Evolutionary conservation across 1,284 basidiomycete genomes (phyloP), one percentile per base, ranked within the genome.

Genomic region (Xanthoconium separans): DNA sequence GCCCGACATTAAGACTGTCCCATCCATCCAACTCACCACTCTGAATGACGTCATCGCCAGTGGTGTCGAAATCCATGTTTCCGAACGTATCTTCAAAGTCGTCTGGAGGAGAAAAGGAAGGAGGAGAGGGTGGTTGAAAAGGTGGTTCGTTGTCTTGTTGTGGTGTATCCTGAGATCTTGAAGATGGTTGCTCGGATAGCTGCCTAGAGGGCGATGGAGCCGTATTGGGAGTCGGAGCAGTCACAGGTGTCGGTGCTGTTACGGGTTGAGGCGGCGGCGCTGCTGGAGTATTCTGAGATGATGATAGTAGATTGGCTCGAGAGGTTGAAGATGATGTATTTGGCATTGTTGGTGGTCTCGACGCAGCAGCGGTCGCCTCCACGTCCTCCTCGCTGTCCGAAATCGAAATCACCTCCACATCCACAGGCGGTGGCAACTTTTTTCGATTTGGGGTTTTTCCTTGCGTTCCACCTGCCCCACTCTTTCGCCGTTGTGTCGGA

Each of bases 361-460:
- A 24, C 22, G 3, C 15, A 37, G 3, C 24, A 37, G 6, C 15
- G 13, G 44, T 36, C 18, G 42, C 18, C n/a, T 8, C 44, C 18
- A 29, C 1, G 15, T 61, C 63, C 2, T 59, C 57, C 0, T 70
- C 66, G 18, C 67, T 71, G 22, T 72, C 70, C n/a, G 49, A 44
- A 16, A 72, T 49, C 12, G 53, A 61, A 24, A 69, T 69, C 13
- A 72, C 62, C 34, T 70, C 70, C 6, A 7, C 56, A 13, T 51
- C 30, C 27, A 5, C 10, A 30, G 58, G 61, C 1, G 56, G 63
- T n/a, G 54, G 54, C 1, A 0, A 40, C 12, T 40, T 34, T 27
- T 4, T 33, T 27, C 52, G 33, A 24, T 43, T 61, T 27, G 30
- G 22, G 6, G 22, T 27, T 9, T 15, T 37, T 9, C 31, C 36